A percentile compares a stretch with the other conserved stretches of the same genome.
These are phyloP conservation scores for Pinguiococcus pyrenoidosus DNA, from an alignment of 108 stramenopile genomes.

Conservation along the genomic window DNA sequence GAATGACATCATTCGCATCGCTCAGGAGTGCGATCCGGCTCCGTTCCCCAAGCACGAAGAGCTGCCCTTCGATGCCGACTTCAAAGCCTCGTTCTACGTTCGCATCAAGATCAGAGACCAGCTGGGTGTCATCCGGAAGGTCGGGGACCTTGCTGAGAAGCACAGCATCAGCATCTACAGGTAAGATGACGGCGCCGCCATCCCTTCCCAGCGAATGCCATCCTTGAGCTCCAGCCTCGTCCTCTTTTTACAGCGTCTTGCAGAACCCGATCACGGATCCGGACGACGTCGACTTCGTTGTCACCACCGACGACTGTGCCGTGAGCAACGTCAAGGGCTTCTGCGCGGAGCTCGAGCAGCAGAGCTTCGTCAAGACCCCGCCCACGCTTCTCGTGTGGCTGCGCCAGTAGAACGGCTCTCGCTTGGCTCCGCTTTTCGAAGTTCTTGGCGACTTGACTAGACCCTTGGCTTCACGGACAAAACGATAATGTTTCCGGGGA, in stretches of 20 bases:
- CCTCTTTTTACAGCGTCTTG: no score
- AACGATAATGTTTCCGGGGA: no score
- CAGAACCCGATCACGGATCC: slow-evolving; percentile 56
- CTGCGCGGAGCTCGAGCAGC: slow-evolving; percentile 39
- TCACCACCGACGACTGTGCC: slow-evolving; percentile 57
- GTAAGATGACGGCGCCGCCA: no score
- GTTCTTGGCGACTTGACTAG: no score
- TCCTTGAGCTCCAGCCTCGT: no score
- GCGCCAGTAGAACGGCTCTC: no score
- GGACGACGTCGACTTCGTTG: slow-evolving; percentile 55
- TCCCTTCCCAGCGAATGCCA: no score
- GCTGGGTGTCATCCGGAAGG: slow-evolving; percentile 56
- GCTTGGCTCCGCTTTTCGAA: no score
- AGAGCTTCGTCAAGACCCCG: no score
- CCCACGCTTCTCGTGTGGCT: no score
- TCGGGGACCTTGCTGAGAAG: slow-evolving; percentile 62
- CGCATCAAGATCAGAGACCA: slow-evolving; percentile 60
- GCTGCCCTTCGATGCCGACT: slow-evolving; percentile 55
- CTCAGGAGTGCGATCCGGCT: slow-evolving; percentile 31
- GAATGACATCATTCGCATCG: slow-evolving; percentile 65
- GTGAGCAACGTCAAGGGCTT: slow-evolving; percentile 40
- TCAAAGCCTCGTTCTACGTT: slow-evolving; percentile 54
- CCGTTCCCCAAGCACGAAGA: slow-evolving; percentile 18
- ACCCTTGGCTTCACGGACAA: no score
- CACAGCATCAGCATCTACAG: slow-evolving; percentile 62